phyloP scores from a whole-genome alignment of 225 moss, liverwort and hornwort species.

The Straminergon stramineum region DNA sequence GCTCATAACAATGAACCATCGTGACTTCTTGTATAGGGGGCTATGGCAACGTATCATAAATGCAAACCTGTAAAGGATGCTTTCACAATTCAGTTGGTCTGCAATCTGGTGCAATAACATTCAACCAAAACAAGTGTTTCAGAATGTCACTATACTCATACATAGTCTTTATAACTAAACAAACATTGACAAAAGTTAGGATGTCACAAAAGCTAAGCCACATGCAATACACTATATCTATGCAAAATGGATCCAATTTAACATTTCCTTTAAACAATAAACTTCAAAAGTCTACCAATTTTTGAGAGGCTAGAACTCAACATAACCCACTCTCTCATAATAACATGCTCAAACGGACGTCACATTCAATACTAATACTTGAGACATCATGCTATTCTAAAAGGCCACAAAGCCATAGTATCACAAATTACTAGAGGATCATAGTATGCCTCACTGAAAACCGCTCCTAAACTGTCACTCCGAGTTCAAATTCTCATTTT shows the following conservation, averaged over 20 bases:
- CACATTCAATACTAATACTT: background rate
- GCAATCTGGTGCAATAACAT: background rate
- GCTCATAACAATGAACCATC: background rate
- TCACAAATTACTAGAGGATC: background rate
- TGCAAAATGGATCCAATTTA: background rate
- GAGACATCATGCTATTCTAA: background rate
- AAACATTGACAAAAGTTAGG: background rate
- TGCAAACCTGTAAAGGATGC: no score
- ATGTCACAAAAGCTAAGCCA: background rate
- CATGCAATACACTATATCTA: background rate
- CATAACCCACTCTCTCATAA: background rate
- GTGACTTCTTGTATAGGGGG: no score
- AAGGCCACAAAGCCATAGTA: background rate
- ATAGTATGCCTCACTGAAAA: background rate
- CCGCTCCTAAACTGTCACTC: rapidly evolving
- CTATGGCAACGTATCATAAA: rapidly evolving
- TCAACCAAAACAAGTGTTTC: background rate
- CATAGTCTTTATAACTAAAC: background rate
- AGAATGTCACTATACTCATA: background rate
- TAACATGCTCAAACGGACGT: background rate
- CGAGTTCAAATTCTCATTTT: rapidly evolving
- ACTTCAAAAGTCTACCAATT: background rate
- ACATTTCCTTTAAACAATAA: background rate
- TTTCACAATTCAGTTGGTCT: background rate
- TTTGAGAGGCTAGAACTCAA: background rate